Percentiles rank a stretch among this genome's conserved stretches.
phyloP scores from a whole-genome alignment of 148 eudicot species.

The Diospyros lotus region DNA sequence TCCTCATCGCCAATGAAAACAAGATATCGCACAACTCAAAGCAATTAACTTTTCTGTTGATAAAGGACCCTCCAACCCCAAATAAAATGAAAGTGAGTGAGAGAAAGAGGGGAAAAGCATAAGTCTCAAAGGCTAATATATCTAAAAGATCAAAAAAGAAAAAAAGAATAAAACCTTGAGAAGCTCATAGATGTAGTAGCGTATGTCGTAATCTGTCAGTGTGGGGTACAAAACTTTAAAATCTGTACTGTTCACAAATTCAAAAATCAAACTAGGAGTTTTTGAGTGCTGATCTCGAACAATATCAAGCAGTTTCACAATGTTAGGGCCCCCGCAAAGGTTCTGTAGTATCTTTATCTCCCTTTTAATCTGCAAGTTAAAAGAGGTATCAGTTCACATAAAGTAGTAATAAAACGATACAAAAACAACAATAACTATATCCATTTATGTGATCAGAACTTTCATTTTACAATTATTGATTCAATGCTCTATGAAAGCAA shows the following conservation, averaged over 20 bases:
- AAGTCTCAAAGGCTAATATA: neutral
- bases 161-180: constrained; percentile 25
- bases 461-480: neutral
- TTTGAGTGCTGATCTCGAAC: constrained; percentile 44
- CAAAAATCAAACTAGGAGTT: constrained; percentile 41
- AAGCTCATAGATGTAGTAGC: constrained; percentile 42
- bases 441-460: neutral
- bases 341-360: constrained; percentile 43
- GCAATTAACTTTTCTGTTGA: neutral
- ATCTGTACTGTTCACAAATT: constrained; percentile 40
- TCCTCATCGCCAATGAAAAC: neutral
- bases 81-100: too few species aligned
- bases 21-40: neutral
- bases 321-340: constrained; percentile 37
- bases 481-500: too few species aligned
- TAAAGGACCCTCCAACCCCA: neutral
- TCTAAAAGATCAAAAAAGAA: neutral
- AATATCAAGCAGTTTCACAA: constrained; percentile 36
- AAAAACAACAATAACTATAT: neutral
- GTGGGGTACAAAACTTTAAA: constrained; percentile 43
- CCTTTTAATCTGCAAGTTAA: constrained; percentile 31
- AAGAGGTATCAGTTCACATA: neutral
- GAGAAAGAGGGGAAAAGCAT: neutral
- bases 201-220: constrained; percentile 39
- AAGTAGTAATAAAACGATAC: neutral